A percentile compares a stretch with the other conserved stretches of the same genome.
phyloP scores from a whole-genome alignment of 805 yeast species.

The Cyberlindnera japonica region DNA sequence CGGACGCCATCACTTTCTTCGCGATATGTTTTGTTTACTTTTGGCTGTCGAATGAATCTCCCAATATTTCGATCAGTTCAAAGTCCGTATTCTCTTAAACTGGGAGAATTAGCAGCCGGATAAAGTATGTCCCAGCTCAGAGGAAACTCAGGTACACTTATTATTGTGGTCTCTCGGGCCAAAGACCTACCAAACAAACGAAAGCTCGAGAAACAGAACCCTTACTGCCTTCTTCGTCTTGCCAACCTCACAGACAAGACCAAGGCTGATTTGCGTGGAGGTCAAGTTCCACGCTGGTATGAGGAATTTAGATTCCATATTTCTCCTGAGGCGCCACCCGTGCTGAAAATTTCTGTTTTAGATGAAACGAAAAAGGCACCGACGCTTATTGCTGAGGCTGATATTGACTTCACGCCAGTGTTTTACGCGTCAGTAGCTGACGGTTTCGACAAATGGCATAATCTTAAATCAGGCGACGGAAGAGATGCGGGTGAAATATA shows the following conservation, averaged over 20 bases:
- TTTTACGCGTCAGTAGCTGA: constrained; percentile 61
- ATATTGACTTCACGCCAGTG: constrained; percentile 73
- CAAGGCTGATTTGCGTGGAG: constrained; percentile 76
- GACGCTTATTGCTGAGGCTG: constrained; percentile 77
- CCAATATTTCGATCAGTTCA: too few species aligned
- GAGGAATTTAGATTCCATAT: constrained; percentile 67
- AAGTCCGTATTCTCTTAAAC: too few species aligned
- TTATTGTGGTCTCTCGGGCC: constrained; percentile 75
- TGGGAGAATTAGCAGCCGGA: too few species aligned
- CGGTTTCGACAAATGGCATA: constrained; percentile 86
- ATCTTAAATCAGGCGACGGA: constrained; percentile 52
- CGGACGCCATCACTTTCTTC: not conserved
- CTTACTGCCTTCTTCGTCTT: constrained; percentile 78
- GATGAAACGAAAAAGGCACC: constrained; percentile 88
- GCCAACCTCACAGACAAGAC: constrained; percentile 82
- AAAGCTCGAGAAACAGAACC: constrained; percentile 89
- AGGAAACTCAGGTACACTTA: constrained; percentile 49
- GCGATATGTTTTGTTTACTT: not conserved
- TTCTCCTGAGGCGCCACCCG: constrained; percentile 58
- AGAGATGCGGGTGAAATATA: constrained; percentile 85
- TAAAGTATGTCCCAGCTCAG: constrained; percentile 28
- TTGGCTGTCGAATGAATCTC: not conserved
- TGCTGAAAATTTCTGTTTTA: constrained; percentile 67
- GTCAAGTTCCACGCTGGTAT: constrained; percentile 91
- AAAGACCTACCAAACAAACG: constrained; percentile 83